phyloP scores from a whole-genome alignment of 2,329 filamentous ascomycete genomes.

The Orbilia oligospora region DNA sequence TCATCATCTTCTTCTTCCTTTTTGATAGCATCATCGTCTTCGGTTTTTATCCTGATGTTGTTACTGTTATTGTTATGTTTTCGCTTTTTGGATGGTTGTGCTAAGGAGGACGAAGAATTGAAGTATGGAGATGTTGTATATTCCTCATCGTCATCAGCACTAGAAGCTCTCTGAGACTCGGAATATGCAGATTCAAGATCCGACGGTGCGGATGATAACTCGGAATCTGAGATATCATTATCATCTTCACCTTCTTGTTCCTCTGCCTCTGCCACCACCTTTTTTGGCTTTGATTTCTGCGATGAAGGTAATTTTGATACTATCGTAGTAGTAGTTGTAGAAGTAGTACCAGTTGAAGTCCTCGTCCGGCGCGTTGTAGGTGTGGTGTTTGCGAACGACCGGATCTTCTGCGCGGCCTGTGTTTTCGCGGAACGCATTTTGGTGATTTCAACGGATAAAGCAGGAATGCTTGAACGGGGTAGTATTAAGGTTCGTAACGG shows the following conservation, averaged over 20 bases:
- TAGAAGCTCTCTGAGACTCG: conserved; percentile 33
- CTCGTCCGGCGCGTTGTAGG: conserved; percentile 43
- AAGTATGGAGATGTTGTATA: conserved; percentile 56
- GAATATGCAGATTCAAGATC: conserved; percentile 56
- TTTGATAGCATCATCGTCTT: conserved; percentile 4
- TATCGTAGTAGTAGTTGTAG: conserved; percentile 39
- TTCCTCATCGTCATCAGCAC: conserved; percentile 44
- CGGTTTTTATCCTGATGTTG: neutral
- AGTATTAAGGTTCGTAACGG: neutral
- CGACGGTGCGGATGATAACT: conserved; percentile 56
- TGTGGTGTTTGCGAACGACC: conserved; percentile 53
- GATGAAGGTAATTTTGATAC: conserved; percentile 50
- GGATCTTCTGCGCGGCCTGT: conserved; percentile 48
- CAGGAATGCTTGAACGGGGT: neutral
- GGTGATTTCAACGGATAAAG: neutral
- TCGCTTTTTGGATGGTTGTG: conserved; percentile 47
- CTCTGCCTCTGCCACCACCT: neutral
- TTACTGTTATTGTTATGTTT: conserved; percentile 14
- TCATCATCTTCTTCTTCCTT: neutral
- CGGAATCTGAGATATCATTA: conserved; percentile 31
- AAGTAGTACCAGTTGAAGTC: neutral
- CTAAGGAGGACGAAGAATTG: conserved; percentile 21
- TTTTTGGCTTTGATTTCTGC: conserved; percentile 15
- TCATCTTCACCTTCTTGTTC: conserved; percentile 11
- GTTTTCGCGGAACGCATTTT: conserved; percentile 49